Evolutionary conservation across 2,329 filamentous ascomycete genomes (phyloP).

Genomic region (Penicillium rolfsii): DNA sequence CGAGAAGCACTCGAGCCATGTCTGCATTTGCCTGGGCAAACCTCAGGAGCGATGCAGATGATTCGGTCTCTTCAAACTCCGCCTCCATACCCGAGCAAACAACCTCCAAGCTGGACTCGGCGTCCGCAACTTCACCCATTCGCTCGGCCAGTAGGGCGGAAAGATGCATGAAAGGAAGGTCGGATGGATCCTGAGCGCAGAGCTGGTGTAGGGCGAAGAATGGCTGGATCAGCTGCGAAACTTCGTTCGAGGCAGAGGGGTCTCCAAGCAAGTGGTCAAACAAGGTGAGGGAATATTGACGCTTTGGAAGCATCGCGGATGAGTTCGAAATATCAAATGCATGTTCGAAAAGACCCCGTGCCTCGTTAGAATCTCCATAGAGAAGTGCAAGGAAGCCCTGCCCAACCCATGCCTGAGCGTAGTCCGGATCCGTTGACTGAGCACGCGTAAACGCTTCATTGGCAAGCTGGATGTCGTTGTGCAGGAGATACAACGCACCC

Average conservation of each 20-base stretch:
- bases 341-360: slow-evolving; percentile 84
- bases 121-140: slow-evolving; percentile 67
- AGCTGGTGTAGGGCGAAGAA: slow-evolving; percentile 88
- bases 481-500: slow-evolving; percentile 79
- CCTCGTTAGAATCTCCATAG: slow-evolving; percentile 74
- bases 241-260: slow-evolving; percentile 55
- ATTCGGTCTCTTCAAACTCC: slow-evolving; percentile 84
- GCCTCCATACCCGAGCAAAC: slow-evolving; percentile 74
- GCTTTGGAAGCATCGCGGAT: slow-evolving; percentile 71
- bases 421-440: slow-evolving; percentile 93
- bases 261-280: slow-evolving; percentile 78
- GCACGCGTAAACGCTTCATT: slow-evolving; percentile 88
- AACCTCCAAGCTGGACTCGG: slow-evolving; percentile 65
- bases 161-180: slow-evolving; percentile 75
- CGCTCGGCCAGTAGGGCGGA: slow-evolving; percentile 81
- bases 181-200: slow-evolving; percentile 68
- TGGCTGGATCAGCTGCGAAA: slow-evolving; percentile 73
- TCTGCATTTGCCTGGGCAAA: slow-evolving; percentile 87
- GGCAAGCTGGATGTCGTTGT: slow-evolving; percentile 82
- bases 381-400: slow-evolving; percentile 84
- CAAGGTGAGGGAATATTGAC: slow-evolving; percentile 76
- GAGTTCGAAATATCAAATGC: slow-evolving; percentile 90
- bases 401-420: slow-evolving; percentile 89
- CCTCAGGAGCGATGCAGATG: slow-evolving; percentile 68
- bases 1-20: slow-evolving; percentile 80